Conservation (phyloP, 495 filamentous ascomycete genomes). For the Aspergillus saccharolyticus region DNA sequence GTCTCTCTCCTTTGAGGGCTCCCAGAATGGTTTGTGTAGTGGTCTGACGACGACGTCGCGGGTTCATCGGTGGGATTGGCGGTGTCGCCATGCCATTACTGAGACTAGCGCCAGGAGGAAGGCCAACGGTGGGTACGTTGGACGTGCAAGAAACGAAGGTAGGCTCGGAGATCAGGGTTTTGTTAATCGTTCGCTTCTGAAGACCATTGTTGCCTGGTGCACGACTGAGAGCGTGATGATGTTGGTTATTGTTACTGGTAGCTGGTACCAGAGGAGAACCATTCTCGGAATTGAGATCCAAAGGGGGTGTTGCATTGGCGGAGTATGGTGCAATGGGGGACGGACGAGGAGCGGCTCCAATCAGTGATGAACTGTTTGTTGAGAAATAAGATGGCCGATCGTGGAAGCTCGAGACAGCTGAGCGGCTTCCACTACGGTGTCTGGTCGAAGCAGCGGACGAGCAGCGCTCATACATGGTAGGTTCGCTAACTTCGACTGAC, state of each 20-base stretch:
- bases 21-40: slow-evolving; percentile 50
- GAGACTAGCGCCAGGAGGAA: slow-evolving; percentile 48
- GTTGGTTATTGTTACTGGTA: slow-evolving; percentile 14
- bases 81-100: slow-evolving; percentile 43
- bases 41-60: slow-evolving; percentile 56
- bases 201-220: slow-evolving; percentile 26
- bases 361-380: slow-evolving; percentile 33
- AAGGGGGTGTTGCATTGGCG: slow-evolving; percentile 52
- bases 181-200: slow-evolving; percentile 63
- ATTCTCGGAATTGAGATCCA: slow-evolving; percentile 37
- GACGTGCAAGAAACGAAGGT: slow-evolving; percentile 74
- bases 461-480: slow-evolving; percentile 31
- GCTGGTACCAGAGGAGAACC: slow-evolving; percentile 19
- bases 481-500: slow-evolving; percentile 34
- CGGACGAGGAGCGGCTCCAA: slow-evolving; percentile 47
- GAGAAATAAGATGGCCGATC: slow-evolving; percentile 36
- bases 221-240: slow-evolving; percentile 24
- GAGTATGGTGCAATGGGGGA: slow-evolving; percentile 51
- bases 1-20: slow-evolving; percentile 41
- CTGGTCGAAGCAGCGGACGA: slow-evolving; percentile 40
- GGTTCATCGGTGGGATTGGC: slow-evolving; percentile 67
- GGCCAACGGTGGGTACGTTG: slow-evolving; percentile 59
- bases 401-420: slow-evolving; percentile 34
- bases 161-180: slow-evolving; percentile 77
- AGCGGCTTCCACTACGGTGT: slow-evolving; percentile 46